Base-by-base conservation (phyloP, 768 basidiomycete genomes). In the Gautieria morchelliformis region DNA sequence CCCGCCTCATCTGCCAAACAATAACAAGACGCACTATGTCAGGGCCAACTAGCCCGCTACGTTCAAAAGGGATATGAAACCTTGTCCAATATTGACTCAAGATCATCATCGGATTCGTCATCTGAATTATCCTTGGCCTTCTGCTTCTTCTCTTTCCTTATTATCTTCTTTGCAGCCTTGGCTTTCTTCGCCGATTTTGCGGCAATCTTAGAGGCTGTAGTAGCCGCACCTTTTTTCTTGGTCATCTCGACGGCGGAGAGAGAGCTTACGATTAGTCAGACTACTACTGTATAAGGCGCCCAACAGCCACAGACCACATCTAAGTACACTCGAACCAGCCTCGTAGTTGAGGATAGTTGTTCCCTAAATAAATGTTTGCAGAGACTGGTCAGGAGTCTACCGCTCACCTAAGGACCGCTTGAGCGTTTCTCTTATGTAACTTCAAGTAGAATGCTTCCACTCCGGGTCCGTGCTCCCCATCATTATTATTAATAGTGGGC, bases 11-110 rank as follows among this genome's bases (percentile, higher is more conserved):
- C 85, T 88, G 83, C 77, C 79, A 61, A 63, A 64, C 49, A 37
- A 61, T 5, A 27, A 27, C 27, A 45, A 46, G 12, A 44, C 14
- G 35, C n/a, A 10, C 14, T 19, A 8, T 15, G 41, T 54, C 59
- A 50, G 32, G 12, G 17, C 24, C 45, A 10, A 6, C 8, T 30
- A 24, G 5, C 48, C 20, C 9, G n/a, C 14, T 14, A 40, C n/a
- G 33, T 37, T 15, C 27, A 52, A 40, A 22, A 11, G n/a, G 15
- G n/a, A 17, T 10, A 19, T 5, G 20, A 45, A 61, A 89, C 89
- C 77, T 82, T 80, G 64, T 89, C 91, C 33, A 94, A 76, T 58
- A 94, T 91, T 3, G 76, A 79, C 64, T 95, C 89, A 5, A 95
- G 75, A 74, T 94, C 88, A 61, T 71, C 68, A 39, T 73, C 72